These are phyloP conservation scores for Penicillium samsonianum DNA, from an alignment of 495 filamentous ascomycete species.

Conservation along the genomic window DNA sequence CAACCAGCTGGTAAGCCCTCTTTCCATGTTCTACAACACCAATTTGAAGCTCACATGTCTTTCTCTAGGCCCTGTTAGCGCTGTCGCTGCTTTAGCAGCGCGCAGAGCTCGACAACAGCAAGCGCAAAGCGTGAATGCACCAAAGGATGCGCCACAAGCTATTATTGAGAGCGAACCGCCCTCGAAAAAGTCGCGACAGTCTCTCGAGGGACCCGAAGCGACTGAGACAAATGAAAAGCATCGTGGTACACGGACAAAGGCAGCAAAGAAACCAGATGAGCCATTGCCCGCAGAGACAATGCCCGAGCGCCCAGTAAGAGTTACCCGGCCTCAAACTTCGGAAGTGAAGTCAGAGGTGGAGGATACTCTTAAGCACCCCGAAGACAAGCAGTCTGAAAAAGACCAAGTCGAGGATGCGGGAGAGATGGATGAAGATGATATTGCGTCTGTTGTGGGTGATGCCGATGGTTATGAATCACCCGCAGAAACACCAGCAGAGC, in stretches of 20 bases:
- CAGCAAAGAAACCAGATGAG: conserved; percentile 28
- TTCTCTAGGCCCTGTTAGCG: conserved; percentile 43
- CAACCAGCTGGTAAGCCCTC: conserved; percentile 34
- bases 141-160: conserved; percentile 20
- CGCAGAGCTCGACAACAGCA: conserved; percentile 50
- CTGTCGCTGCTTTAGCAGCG: conserved; percentile 48
- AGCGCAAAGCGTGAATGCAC: conserved; percentile 23
- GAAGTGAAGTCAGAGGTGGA: conserved; percentile 4
- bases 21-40: not conserved
- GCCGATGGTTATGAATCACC: conserved; percentile 42
- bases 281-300: conserved; percentile 16
- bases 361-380: conserved; percentile 21
- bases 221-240: conserved; percentile 16
- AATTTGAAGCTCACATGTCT: conserved; percentile 1
- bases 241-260: conserved; percentile 23
- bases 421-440: conserved; percentile 29
- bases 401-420: conserved; percentile 14
- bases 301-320: conserved; percentile 9
- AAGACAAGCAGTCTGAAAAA: conserved; percentile 27
- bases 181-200: conserved; percentile 39
- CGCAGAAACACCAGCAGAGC: conserved; percentile 31
- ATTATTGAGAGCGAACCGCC: conserved; percentile 35
- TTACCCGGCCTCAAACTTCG: conserved; percentile 6
- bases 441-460: conserved; percentile 30
- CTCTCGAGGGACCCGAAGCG: conserved; percentile 24